phyloP scores from a whole-genome alignment of 805 yeast genomes.

The Nakazawaea holstii region DNA sequence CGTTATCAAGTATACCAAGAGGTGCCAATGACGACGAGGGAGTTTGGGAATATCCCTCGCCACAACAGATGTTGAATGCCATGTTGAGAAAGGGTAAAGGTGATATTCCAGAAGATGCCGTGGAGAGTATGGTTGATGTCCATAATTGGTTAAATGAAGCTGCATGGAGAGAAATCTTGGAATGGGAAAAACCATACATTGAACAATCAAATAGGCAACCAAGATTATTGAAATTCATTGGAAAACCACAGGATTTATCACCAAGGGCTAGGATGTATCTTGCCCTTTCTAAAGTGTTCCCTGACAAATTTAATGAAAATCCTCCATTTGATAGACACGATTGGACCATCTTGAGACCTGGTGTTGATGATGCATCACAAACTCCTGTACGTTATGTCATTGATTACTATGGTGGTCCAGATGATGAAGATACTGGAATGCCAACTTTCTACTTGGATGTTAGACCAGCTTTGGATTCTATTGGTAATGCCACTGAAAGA shows the following conservation, averaged over 20 bases:
- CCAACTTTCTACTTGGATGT: conserved; percentile 93
- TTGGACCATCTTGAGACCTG: conserved; percentile 86
- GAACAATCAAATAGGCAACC: conserved; percentile 54
- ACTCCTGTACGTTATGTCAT: conserved; percentile 79
- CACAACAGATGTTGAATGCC: conserved; percentile 98
- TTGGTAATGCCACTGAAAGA: conserved; percentile 62
- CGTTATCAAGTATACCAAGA: conserved; percentile 80
- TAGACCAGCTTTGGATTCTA: conserved; percentile 84
- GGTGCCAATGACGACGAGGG: conserved; percentile 64
- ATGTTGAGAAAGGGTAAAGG: conserved; percentile 93
- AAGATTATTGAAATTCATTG: conserved; percentile 79
- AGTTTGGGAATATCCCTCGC: conserved; percentile 98
- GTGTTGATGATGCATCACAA: conserved; percentile 18
- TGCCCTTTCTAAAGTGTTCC: conserved; percentile 62
- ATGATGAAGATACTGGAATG: conserved; percentile 76
- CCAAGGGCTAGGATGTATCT: conserved; percentile 80
- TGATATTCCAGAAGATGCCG: conserved; percentile 91
- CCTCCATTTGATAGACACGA: conserved; percentile 98
- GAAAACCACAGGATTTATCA: conserved; percentile 80
- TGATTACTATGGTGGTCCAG: conserved; percentile 96
- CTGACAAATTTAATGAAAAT: conserved; percentile 62
- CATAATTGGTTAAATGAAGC: conserved; percentile 96
- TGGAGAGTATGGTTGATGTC: conserved; percentile 93
- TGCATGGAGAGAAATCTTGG: conserved; percentile 90
- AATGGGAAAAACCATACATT: conserved; percentile 83